Evolutionary conservation across 2,329 filamentous ascomycete species (phyloP).

Genomic region (Sporothrix phasma): DNA sequence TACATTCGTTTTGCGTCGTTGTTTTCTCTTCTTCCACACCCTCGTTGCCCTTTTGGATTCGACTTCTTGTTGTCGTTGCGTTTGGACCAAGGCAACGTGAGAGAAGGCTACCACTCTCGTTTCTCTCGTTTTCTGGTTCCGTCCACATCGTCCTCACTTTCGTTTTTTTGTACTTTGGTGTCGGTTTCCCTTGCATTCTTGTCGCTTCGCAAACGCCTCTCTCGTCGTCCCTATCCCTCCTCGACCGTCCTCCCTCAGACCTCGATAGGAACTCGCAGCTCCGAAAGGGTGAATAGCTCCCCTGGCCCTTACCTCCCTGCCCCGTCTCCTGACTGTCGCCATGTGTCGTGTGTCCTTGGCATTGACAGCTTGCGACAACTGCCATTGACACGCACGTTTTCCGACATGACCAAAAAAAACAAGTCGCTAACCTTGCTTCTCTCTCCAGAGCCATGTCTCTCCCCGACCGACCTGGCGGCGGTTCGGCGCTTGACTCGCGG

Average conservation of each 20-base stretch:
- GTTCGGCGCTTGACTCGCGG: slow-evolving; percentile 50
- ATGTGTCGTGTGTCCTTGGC: not conserved
- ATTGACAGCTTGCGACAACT: not conserved
- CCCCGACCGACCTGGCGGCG: slow-evolving; percentile 54
- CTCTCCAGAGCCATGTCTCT: slow-evolving; percentile 46
- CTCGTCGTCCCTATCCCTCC: not conserved
- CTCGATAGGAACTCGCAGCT: not conserved
- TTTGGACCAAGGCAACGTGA: not conserved
- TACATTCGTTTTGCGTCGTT: not conserved
- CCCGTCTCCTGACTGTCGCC: not conserved
- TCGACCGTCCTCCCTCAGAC: not conserved
- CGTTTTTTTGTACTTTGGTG: not conserved
- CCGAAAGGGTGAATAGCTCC: slow-evolving; percentile 13
- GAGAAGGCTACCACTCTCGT: not conserved
- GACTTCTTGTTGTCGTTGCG: not conserved
- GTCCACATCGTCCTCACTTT: not conserved
- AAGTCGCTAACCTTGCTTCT: not conserved
- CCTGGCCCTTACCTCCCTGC: not conserved
- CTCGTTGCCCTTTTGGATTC: not conserved
- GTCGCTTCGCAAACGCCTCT: not conserved
- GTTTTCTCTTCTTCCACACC: not conserved
- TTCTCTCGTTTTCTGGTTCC: not conserved
- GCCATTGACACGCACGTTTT: not conserved
- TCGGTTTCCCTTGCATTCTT: not conserved
- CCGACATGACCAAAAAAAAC: not conserved